phyloP scores from a whole-genome alignment of 208 protist species.

The Leishmania aethiopica region DNA sequence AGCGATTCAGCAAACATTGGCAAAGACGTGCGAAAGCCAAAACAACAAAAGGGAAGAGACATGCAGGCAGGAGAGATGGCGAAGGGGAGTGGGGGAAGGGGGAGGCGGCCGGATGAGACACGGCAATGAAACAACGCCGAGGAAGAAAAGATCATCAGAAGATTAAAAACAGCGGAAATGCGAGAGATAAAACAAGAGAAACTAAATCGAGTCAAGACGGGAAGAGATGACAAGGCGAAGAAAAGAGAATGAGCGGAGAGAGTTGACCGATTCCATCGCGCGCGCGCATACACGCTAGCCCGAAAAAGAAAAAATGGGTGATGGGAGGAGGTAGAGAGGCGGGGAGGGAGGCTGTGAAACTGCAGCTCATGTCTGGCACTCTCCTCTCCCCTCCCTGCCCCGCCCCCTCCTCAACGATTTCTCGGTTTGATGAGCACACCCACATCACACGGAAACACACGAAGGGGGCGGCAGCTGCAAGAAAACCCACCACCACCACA shows the following conservation, averaged over 20 bases:
- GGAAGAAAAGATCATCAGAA: neutral
- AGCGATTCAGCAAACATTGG: slow-evolving; percentile 8
- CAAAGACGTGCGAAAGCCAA: neutral
- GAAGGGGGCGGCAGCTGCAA: too few species aligned
- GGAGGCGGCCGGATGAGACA: neutral
- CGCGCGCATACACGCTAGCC: neutral
- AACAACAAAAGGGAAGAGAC: slow-evolving; percentile 14
- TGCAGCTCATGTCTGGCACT: neutral
- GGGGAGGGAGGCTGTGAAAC: neutral
- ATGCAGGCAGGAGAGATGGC: neutral
- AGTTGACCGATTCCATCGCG: neutral
- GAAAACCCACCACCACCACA: too few species aligned
- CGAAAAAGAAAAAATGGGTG: neutral
- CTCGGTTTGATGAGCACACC: neutral
- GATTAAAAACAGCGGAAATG: neutral
- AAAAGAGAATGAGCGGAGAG: neutral
- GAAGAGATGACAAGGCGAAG: neutral
- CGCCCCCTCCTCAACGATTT: neutral
- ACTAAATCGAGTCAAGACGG: neutral
- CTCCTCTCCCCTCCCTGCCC: neutral
- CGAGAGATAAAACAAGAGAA: neutral
- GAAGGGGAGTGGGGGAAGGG: neutral
- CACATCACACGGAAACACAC: neutral
- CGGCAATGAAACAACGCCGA: too few species aligned
- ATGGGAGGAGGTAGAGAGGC: neutral